Base-by-base conservation (phyloP, 208 protist species). In the Lotmaria passim region DNA sequence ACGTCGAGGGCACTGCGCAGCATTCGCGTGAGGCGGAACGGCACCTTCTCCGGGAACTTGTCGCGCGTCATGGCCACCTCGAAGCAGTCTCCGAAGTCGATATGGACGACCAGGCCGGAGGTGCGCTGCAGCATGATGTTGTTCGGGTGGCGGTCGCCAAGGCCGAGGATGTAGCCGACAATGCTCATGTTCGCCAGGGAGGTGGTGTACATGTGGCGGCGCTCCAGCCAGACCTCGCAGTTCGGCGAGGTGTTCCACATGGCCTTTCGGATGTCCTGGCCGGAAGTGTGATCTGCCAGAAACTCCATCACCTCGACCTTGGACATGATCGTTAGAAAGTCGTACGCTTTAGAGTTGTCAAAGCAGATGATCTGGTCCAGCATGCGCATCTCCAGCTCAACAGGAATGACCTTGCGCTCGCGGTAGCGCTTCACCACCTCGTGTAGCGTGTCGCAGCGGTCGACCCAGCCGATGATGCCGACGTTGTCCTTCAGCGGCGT, bases 21-120 rank as follows among this genome's bases (percentile, higher is more conserved):
- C 98, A 99, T 99, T 57, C 99, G 88, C 31, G 99, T 99, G 6
- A 99, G 87, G 23, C 99, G 89, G 88, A 99, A 99, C 8, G 99
- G 99, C 21, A 99, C 90, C 56, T 98, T 98, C 80, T 99, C 99
- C 3, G 99, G 99, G 67, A 98, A 99, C 77, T 99, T 98, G 26
- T 99, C 98, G 28, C 99, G 84, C 21, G 95, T 95, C 98, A 99
- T 99, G 7, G 99, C 98, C 14, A 99, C 98, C 82, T 99, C 99
- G 78, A 99, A 99, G 82, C 99, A 99, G 86, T 99, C 99, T 55
- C 99, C 99, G 92, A 99, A 99, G 83, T 99, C 99, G 79, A 99
- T 99, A 89, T 99, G 99, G 17, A 99, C 85, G 41, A 99, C 90
- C 31, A 99, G 93, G 28, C 99, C 99, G 7, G 91, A 83, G 26